Percentiles rank a stretch among this genome's conserved stretches.
Conservation (phyloP, 2,329 filamentous ascomycete species). For the Penicillium sp. region DNA sequence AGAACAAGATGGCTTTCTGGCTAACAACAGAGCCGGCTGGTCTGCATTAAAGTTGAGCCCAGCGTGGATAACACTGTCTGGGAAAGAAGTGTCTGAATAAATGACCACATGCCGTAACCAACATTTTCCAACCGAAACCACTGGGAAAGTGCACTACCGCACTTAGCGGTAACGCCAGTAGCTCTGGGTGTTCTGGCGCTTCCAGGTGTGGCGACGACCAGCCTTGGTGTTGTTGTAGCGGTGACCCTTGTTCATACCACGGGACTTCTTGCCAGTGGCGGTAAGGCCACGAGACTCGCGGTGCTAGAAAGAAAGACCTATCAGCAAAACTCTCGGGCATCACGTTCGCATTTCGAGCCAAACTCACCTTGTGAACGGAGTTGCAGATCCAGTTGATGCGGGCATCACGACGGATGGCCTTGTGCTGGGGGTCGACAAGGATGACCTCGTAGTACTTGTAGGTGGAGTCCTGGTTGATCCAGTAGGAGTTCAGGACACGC, state of each 20-base stretch:
- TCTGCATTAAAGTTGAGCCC: constrained; percentile 38
- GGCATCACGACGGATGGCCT: constrained; percentile 97
- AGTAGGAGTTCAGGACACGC: constrained; percentile 99
- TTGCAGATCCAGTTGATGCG: constrained; percentile 99
- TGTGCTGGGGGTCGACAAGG: constrained; percentile 99
- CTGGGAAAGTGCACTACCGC: constrained; percentile 28
- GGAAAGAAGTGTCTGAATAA: constrained; percentile 31
- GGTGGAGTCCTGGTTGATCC: constrained; percentile 99
- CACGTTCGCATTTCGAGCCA: background rate
- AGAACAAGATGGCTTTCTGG: constrained; percentile 37
- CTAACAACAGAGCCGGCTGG: constrained; percentile 38
- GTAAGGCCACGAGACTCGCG: constrained; percentile 97
- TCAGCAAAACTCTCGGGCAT: constrained; percentile 18
- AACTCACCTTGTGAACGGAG: constrained; percentile 83
- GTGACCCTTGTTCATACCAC: constrained; percentile 99
- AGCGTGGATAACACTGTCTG: constrained; percentile 27
- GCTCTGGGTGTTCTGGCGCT: constrained; percentile 98
- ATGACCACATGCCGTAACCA: constrained; percentile 36
- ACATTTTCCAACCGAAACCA: constrained; percentile 32
- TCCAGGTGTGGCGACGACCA: constrained; percentile 99
- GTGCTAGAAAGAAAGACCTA: constrained; percentile 56
- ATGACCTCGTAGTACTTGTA: constrained; percentile 99
- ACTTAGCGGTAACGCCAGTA: constrained; percentile 92
- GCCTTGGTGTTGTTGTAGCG: constrained; percentile 97
- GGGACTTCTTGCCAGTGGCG: constrained; percentile 98